phyloP scores from a whole-genome alignment of 306 rosid genomes.

The Chamaecrista fasciculata region DNA sequence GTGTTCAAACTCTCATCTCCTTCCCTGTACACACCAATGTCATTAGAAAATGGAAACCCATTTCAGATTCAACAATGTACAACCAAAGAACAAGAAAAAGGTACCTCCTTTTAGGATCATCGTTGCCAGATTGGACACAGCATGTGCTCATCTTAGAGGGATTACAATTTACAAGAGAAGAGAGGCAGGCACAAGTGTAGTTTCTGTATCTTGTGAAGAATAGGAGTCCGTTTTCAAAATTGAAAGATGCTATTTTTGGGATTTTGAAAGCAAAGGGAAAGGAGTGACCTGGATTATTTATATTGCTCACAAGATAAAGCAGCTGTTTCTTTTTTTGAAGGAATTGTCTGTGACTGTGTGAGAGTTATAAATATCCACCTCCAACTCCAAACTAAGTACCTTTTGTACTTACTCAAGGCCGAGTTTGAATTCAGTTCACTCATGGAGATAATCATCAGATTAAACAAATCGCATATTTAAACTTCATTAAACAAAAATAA shows the following conservation, averaged over 20 bases:
- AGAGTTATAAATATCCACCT: slow-evolving; percentile 31
- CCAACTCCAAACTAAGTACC: neutral
- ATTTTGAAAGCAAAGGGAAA: slow-evolving; percentile 34
- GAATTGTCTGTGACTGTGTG: too few species aligned
- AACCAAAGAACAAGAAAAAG: slow-evolving; percentile 25
- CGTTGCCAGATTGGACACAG: slow-evolving; percentile 19
- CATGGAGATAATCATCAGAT: too few species aligned
- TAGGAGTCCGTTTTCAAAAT: slow-evolving; percentile 32
- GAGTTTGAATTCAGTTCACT: too few species aligned
- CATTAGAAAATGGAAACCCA: slow-evolving; percentile 8
- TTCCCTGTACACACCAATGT: slow-evolving; percentile 43
- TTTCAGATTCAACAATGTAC: slow-evolving; percentile 13
- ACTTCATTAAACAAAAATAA: neutral
- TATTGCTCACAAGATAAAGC: slow-evolving; percentile 20
- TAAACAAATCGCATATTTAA: neutral
- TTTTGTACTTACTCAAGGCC: neutral
- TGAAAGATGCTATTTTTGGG: slow-evolving; percentile 27
- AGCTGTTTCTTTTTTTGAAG: too few species aligned
- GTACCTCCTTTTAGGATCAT: slow-evolving; percentile 54
- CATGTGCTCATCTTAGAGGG: slow-evolving; percentile 28
- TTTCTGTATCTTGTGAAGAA: too few species aligned
- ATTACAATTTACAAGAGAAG: too few species aligned
- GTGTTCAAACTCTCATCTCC: slow-evolving; percentile 57
- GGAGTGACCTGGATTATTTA: too few species aligned
- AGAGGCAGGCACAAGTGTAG: too few species aligned